Conservation (phyloP, 2,329 filamentous ascomycete species). For the Aspergillus sp. region DNA sequence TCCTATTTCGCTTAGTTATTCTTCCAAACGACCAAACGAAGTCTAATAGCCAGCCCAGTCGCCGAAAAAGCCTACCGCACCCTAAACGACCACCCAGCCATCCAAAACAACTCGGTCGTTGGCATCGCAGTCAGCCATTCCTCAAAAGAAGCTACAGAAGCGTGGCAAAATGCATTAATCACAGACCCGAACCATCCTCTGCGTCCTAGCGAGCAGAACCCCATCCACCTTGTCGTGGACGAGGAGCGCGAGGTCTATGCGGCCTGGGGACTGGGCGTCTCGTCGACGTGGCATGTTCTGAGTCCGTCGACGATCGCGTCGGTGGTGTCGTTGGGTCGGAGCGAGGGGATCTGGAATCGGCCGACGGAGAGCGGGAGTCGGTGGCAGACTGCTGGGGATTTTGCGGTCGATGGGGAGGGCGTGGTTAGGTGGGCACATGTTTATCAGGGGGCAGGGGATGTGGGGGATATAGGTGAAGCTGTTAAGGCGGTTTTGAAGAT, state of each 20-base stretch:
- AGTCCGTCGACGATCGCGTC: neutral
- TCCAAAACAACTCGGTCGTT: neutral
- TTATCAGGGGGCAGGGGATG: neutral
- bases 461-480: neutral
- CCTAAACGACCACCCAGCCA: neutral
- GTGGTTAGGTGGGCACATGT: neutral
- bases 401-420: conserved; percentile 15
- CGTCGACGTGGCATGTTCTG: neutral
- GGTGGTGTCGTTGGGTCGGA: conserved; percentile 1
- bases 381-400: conserved; percentile 23
- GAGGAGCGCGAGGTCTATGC: neutral
- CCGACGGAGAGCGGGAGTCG: conserved; percentile 26
- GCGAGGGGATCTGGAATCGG: conserved; percentile 20
- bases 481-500: neutral
- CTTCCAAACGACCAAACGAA: no score
- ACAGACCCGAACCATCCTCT: neutral
- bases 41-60: neutral
- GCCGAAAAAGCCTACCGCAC: neutral
- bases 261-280: neutral
- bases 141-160: neutral
- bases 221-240: neutral
- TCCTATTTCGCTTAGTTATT: neutral
- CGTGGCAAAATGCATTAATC: neutral
- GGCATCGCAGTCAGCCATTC: neutral
- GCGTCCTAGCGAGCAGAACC: neutral